Conservation (phyloP, 129 eudicot genomes). For the Tagetes patula region DNA sequence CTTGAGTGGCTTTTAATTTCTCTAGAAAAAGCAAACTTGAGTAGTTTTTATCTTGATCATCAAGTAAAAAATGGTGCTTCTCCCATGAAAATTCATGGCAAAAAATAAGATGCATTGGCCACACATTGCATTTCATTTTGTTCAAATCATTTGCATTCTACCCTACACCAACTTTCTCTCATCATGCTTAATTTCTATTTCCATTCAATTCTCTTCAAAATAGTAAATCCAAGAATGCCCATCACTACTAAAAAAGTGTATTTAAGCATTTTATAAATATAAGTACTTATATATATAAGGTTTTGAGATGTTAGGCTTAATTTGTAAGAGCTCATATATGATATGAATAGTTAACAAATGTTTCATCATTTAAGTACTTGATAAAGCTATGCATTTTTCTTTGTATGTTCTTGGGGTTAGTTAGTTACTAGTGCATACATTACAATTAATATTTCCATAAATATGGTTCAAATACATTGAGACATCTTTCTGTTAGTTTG, state of each 20-base stretch:
- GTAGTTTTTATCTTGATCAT: slow-evolving; percentile 58
- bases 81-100: slow-evolving; percentile 31
- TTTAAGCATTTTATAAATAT: neutral
- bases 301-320: neutral
- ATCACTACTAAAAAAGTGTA: slow-evolving; percentile 4
- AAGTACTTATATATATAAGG: neutral
- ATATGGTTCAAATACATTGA: neutral
- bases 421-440: neutral
- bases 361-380: neutral
- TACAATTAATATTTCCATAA: neutral
- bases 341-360: neutral
- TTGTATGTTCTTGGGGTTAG: neutral
- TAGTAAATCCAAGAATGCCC: slow-evolving; percentile 2
- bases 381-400: neutral
- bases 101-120: slow-evolving; percentile 20
- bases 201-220: slow-evolving; percentile 7
- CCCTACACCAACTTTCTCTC: slow-evolving; percentile 16
- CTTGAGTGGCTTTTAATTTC: slow-evolving; percentile 44
- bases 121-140: slow-evolving; percentile 26
- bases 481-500: slow-evolving; percentile 3
- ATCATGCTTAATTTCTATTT: slow-evolving; percentile 8
- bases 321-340: neutral
- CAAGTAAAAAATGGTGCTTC: slow-evolving; percentile 39
- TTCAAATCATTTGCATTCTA: slow-evolving; percentile 32
- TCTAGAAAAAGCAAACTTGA: slow-evolving; percentile 61